These are phyloP conservation scores for Cyclospora cayetanensis DNA, from an alignment of 169 alveolate genomes.

Conservation along the genomic window DNA sequence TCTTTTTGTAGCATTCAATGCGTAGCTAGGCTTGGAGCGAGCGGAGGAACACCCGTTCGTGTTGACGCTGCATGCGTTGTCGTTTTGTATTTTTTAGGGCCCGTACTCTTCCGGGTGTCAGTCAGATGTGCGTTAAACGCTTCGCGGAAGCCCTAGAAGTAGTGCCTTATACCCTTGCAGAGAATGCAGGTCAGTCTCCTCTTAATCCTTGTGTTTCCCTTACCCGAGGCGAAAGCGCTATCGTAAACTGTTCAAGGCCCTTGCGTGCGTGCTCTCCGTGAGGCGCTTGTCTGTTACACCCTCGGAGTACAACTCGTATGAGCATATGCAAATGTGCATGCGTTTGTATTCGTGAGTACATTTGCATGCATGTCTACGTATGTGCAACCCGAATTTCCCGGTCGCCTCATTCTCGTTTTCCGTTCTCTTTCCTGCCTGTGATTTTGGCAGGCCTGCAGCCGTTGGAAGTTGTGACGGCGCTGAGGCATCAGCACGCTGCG, in stretches of 20 bases:
- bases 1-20: too few species aligned
- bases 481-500: constrained; percentile 86
- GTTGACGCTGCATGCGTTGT: background rate
- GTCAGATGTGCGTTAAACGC: constrained; percentile 95
- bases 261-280: background rate
- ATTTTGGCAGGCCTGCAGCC: constrained; percentile 93
- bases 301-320: background rate
- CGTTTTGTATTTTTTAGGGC: constrained; percentile 46
- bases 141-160: constrained; percentile 98
- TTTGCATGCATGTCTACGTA: too few species aligned
- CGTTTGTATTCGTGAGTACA: too few species aligned
- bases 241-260: too few species aligned
- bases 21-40: too few species aligned
- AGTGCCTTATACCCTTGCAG: constrained; percentile 99
- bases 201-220: background rate
- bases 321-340: background rate
- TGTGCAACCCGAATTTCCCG: background rate
- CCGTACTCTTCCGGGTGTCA: constrained; percentile 91
- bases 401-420: background rate
- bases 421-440: background rate
- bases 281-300: background rate
- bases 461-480: constrained; percentile 95
- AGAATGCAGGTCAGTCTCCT: constrained; percentile 90
- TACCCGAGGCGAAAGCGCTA: background rate
- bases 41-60: background rate